Conservation (phyloP, 495 filamentous ascomycete species). For the Lasiosphaeria hispida region DNA sequence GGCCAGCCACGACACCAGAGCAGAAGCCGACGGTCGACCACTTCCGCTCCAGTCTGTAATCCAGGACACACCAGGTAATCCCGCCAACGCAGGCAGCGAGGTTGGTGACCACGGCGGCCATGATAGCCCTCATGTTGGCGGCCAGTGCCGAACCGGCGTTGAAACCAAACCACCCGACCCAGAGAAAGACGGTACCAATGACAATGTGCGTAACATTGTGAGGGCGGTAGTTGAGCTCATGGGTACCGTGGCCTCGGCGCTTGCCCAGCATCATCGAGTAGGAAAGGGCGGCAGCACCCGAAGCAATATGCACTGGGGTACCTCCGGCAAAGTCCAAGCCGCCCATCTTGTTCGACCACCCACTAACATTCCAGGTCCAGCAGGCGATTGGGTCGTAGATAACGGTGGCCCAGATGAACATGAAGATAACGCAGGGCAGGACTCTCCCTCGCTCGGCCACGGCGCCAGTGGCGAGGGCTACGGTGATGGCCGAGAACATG, state of each 20-base stretch:
- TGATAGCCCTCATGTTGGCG: conserved; percentile 81
- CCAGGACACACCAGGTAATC: conserved; percentile 90
- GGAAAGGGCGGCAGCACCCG: conserved; percentile 80
- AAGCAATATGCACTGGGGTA: conserved; percentile 91
- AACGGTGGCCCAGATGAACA: conserved; percentile 94
- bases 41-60: conserved; percentile 89
- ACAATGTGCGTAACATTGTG: conserved; percentile 97
- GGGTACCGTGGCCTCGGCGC: conserved; percentile 78
- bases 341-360: conserved; percentile 79
- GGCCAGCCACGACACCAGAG: conserved; percentile 86
- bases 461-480: conserved; percentile 86
- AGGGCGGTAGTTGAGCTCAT: conserved; percentile 91
- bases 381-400: conserved; percentile 94
- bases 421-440: conserved; percentile 92
- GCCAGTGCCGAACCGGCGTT: conserved; percentile 86
- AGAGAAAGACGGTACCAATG: conserved; percentile 93
- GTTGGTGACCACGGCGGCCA: conserved; percentile 68
- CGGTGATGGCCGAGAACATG: conserved; percentile 95
- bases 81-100: conserved; percentile 79
- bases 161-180: conserved; percentile 99
- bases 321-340: conserved; percentile 93
- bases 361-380: conserved; percentile 91
- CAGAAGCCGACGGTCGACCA: conserved; percentile 98
- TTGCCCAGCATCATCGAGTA: conserved; percentile 88
- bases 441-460: conserved; percentile 89